phyloP scores from a whole-genome alignment of 1,284 basidiomycete genomes.

The Tilletia setariae region DNA sequence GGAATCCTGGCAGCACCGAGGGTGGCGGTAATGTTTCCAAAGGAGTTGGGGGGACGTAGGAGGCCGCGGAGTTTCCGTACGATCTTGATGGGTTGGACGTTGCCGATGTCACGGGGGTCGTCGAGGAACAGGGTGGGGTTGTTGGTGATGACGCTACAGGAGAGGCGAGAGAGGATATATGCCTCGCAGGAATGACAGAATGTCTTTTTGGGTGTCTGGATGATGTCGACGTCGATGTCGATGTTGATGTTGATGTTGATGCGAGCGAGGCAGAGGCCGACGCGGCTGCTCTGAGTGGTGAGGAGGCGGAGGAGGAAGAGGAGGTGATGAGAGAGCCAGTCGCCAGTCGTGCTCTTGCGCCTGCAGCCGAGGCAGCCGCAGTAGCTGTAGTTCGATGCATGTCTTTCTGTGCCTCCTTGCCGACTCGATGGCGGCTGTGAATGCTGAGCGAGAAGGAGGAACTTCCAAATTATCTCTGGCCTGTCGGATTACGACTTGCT shows the following conservation, averaged over 20 bases:
- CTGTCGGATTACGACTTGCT: too few species aligned
- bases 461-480: too few species aligned
- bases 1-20: neutral
- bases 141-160: neutral
- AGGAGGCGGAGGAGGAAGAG: too few species aligned
- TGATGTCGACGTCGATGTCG: neutral
- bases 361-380: neutral
- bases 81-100: slow-evolving; percentile 22
- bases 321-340: too few species aligned
- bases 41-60: slow-evolving; percentile 17
- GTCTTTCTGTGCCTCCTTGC: too few species aligned
- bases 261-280: neutral
- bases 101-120: slow-evolving; percentile 27
- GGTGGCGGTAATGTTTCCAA: slow-evolving; percentile 23
- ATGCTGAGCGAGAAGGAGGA: too few species aligned
- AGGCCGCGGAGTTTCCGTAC: slow-evolving; percentile 17
- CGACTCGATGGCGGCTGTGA: too few species aligned
- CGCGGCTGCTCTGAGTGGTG: neutral
- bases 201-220: neutral
- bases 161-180: neutral
- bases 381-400: too few species aligned
- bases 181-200: neutral
- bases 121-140: slow-evolving; percentile 21
- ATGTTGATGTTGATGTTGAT: neutral
- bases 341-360: neutral